A percentile compares a stretch with the other conserved stretches of the same genome.
Conservation (phyloP, 305 asterid genomes). For the Rubia tinctorum region DNA sequence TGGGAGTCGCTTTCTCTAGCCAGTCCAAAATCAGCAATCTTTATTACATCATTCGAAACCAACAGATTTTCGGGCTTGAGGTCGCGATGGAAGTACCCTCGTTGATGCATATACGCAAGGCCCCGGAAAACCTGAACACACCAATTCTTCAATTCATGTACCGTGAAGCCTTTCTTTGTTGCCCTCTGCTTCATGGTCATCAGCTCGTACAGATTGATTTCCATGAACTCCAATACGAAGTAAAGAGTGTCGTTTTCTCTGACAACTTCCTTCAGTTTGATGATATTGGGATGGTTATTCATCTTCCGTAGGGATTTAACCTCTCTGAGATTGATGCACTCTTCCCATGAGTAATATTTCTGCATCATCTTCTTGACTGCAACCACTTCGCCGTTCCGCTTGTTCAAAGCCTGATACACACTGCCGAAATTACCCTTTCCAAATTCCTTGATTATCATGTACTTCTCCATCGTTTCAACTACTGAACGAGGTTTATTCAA, state of each 20-base stretch:
- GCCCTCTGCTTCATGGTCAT: conserved; percentile 47
- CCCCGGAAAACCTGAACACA: conserved; percentile 93
- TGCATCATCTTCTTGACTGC: conserved; percentile 92
- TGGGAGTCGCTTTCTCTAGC: conserved; percentile 84
- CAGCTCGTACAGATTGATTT: conserved; percentile 68
- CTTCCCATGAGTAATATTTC: conserved; percentile 89
- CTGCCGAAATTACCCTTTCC: conserved; percentile 92
- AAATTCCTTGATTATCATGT: conserved; percentile 91
- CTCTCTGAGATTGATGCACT: conserved; percentile 87
- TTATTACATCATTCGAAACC: conserved; percentile 70
- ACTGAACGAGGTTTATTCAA: too few species aligned
- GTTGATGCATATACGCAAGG: conserved; percentile 67
- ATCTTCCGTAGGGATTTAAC: conserved; percentile 87
- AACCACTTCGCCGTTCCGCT: conserved; percentile 94
- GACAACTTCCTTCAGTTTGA: conserved; percentile 95
- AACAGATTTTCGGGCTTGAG: too few species aligned
- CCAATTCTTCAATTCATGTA: conserved; percentile 76
- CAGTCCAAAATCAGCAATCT: conserved; percentile 95
- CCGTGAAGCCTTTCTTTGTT: conserved; percentile 43
- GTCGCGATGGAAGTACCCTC: conserved; percentile 87
- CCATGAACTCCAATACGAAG: conserved; percentile 97
- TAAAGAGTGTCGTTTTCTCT: conserved; percentile 73
- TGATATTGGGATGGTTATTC: conserved; percentile 75
- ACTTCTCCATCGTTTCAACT: too few species aligned
- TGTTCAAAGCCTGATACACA: conserved; percentile 88